phyloP scores from a whole-genome alignment of 306 rosid species.

The Begonia loranthoides region DNA sequence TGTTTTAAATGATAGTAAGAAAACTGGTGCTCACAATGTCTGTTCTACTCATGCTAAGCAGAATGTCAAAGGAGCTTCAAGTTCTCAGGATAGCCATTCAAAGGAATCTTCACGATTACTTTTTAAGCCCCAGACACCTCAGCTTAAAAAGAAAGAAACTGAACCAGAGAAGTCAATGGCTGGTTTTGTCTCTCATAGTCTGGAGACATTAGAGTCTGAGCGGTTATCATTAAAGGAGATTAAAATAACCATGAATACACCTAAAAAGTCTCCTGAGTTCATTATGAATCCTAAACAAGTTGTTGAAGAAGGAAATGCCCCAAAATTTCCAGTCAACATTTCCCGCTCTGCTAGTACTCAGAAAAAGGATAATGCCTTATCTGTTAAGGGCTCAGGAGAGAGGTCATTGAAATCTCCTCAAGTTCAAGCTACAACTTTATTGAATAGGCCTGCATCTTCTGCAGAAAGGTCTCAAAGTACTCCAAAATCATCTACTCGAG shows the following conservation, averaged over 20 bases:
- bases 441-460: slow-evolving; percentile 35
- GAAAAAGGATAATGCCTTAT: slow-evolving; percentile 34
- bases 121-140: slow-evolving; percentile 20
- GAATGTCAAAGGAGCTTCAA: slow-evolving; percentile 23
- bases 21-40: slow-evolving; percentile 21
- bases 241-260: slow-evolving; percentile 39
- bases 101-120: slow-evolving; percentile 37
- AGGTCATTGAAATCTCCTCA: slow-evolving; percentile 33
- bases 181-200: slow-evolving; percentile 23
- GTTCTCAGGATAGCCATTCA: slow-evolving; percentile 22
- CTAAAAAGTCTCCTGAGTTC: slow-evolving; percentile 47
- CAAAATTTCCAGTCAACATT: slow-evolving; percentile 34
- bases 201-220: slow-evolving; percentile 34
- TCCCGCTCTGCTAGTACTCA: slow-evolving; percentile 25
- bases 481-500: slow-evolving; percentile 24
- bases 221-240: slow-evolving; percentile 33
- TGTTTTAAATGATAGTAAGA: slow-evolving; percentile 35
- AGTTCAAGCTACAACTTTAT: slow-evolving; percentile 33
- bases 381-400: slow-evolving; percentile 29
- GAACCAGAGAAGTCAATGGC: slow-evolving; percentile 19
- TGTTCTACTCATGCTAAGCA: slow-evolving; percentile 25
- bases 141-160: slow-evolving; percentile 22
- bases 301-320: slow-evolving; percentile 39
- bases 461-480: slow-evolving; percentile 47
- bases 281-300: slow-evolving; percentile 23